Evolutionary conservation across 345 rosid genomes (phyloP), one percentile per base, ranked within the genome.

Genomic region (Bruguiera gymnorhiza): DNA sequence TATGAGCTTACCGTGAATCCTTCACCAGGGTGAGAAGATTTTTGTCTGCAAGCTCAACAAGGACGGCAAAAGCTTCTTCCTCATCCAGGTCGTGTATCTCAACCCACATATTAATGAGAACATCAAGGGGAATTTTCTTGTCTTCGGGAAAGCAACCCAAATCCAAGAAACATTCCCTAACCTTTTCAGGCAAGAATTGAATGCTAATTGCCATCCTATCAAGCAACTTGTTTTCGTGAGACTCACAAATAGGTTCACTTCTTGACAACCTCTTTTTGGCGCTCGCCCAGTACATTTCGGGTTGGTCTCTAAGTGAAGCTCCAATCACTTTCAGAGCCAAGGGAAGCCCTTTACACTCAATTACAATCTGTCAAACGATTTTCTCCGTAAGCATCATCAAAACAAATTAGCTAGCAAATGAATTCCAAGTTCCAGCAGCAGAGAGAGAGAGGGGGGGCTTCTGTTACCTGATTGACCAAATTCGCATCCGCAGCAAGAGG

Each of bases 61-160:
- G 88, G 64, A 67, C 64, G 23, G 89, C 86, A 76, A 83, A 95
- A 60, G 96, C 99, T 18, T 72, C 81, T 24, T 75, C 89, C 65
- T 78, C 83, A 1, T 85, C 86, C 7, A 92, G 62, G 59, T 84
- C 89, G 64, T 83, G 97, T 16, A 80, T 67, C 75, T 88, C 99
- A 9, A 80, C 83, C 98, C 98, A 94, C 86, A 89, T 86, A 66
- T 89, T 91, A 73, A 89, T 86, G 61, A 94, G 91, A 37, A 88
- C 83, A 79, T 89, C 93, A 27, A 92, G 85, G 64, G 99, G 93
- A 66, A 95, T 95, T 79, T 84, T 92, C 72, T 73, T 87, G 84
- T 90, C 99, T 88, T 95, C 99, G 36, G 98, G 96, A 78, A 95
- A 92, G n/a, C 96, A 81, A 11, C 97, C 97, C 83, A 95, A 68